Conservation (phyloP, 345 rosid genomes). For the Eucalyptus curtisii region DNA sequence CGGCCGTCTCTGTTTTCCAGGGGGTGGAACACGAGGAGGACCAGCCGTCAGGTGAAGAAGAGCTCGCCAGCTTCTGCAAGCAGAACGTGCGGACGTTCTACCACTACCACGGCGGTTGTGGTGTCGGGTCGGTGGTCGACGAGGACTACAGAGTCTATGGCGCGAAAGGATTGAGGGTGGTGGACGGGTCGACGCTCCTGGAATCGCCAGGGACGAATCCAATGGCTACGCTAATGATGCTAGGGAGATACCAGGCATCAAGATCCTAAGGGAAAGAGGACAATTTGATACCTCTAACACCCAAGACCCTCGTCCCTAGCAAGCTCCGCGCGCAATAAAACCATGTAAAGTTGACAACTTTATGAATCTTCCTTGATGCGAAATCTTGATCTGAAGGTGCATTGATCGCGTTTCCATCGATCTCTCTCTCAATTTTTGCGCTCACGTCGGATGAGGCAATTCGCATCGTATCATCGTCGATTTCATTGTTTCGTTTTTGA, state of each 20-base stretch:
- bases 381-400: neutral
- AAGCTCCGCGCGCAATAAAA: neutral
- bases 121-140: slow-evolving; percentile 49
- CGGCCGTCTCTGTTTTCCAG: slow-evolving; percentile 29
- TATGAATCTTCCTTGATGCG: neutral
- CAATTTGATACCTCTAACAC: neutral
- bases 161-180: slow-evolving; percentile 37
- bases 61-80: slow-evolving; percentile 38
- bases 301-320: neutral
- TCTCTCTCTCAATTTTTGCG: neutral
- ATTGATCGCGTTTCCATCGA: neutral
- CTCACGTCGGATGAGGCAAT: neutral
- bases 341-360: neutral
- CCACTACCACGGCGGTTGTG: slow-evolving; percentile 65
- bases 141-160: slow-evolving; percentile 39
- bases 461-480: neutral
- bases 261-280: slow-evolving; percentile 26
- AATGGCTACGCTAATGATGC: slow-evolving; percentile 63
- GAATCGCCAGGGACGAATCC: slow-evolving; percentile 86
- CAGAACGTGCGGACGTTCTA: slow-evolving; percentile 51
- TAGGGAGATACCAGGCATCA: slow-evolving; percentile 70
- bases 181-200: slow-evolving; percentile 62
- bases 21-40: slow-evolving; percentile 15
- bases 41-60: slow-evolving; percentile 10
- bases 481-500: neutral